Conservation (phyloP, 768 basidiomycete genomes). For the Filobasidium floriforme region DNA sequence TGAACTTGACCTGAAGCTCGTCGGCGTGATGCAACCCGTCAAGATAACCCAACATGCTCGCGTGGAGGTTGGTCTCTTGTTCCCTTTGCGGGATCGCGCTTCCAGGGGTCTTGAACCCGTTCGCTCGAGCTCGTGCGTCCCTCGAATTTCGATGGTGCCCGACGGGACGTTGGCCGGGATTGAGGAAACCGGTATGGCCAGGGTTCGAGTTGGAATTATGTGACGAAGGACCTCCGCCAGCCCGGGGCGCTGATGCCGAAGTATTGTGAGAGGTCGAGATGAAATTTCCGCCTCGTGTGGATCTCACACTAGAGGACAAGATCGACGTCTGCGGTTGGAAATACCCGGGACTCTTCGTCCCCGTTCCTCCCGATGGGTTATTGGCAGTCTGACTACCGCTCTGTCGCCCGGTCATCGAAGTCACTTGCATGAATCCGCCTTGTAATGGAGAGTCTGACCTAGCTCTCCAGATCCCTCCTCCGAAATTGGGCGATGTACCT, state of each 20-base stretch:
- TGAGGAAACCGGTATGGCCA: not conserved
- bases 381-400: not conserved
- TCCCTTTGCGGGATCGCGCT: not conserved
- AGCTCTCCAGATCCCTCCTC: slow-evolving; percentile 1
- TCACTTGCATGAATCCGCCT: slow-evolving; percentile 22
- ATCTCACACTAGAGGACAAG: slow-evolving; percentile 4
- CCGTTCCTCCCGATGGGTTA: not conserved
- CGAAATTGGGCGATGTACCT: slow-evolving; percentile 27
- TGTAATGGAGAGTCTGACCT: slow-evolving; percentile 1
- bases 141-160: not conserved
- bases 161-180: not conserved
- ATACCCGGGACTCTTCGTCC: not conserved
- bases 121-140: not conserved
- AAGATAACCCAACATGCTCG: slow-evolving; percentile 50
- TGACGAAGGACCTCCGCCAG: not conserved
- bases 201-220: not conserved
- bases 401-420: slow-evolving; percentile 17
- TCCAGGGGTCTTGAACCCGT: not conserved
- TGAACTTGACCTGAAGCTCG: slow-evolving; percentile 74
- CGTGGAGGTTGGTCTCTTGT: slow-evolving; percentile 29
- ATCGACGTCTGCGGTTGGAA: not conserved
- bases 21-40: slow-evolving; percentile 90
- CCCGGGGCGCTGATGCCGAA: too few relatives aligned
- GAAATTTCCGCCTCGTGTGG: not conserved
- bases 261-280: slow-evolving; percentile 1